A percentile compares a stretch with the other conserved stretches of the same genome.
phyloP scores from a whole-genome alignment of 2,329 filamentous ascomycete species.

The Penicillium sp. region DNA sequence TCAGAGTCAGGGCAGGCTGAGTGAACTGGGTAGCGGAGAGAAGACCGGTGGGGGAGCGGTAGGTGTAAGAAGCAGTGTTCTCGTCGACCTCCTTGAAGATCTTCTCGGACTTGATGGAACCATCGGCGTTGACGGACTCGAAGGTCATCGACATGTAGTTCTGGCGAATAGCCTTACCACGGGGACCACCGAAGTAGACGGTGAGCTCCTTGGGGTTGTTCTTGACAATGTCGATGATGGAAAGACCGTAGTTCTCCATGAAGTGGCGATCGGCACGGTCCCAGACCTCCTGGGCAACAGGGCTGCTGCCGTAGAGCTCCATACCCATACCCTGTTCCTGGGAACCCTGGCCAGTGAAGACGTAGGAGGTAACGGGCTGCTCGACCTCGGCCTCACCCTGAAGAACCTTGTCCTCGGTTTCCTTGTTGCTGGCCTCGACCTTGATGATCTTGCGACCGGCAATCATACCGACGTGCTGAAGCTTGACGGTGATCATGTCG shows the following conservation, averaged over 20 bases:
- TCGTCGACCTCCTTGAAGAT: slow-evolving; percentile 99
- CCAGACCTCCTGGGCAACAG: slow-evolving; percentile 96
- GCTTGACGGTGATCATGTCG: slow-evolving; percentile 89
- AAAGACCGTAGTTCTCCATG: slow-evolving; percentile 97
- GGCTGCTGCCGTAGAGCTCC: slow-evolving; percentile 92
- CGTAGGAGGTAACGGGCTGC: slow-evolving; percentile 93
- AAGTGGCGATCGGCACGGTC: slow-evolving; percentile 97
- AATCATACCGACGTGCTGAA: slow-evolving; percentile 97
- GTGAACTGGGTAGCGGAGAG: slow-evolving; percentile 98
- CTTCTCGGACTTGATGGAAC: slow-evolving; percentile 94
- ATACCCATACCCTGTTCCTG: slow-evolving; percentile 99
- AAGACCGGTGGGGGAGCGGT: slow-evolving; percentile 89
- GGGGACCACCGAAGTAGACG: slow-evolving; percentile 94
- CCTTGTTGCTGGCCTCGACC: slow-evolving; percentile 92
- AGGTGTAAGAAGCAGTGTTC: slow-evolving; percentile 92
- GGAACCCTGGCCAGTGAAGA: slow-evolving; percentile 97
- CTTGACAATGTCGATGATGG: slow-evolving; percentile 97
- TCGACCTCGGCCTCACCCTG: slow-evolving; percentile 96
- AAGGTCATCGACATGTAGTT: slow-evolving; percentile 99
- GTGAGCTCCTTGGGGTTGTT: slow-evolving; percentile 99
- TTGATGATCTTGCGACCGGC: slow-evolving; percentile 99
- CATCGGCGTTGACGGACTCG: slow-evolving; percentile 92
- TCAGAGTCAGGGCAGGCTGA: slow-evolving; percentile 92
- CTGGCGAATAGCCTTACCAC: slow-evolving; percentile 94
- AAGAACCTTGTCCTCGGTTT: slow-evolving; percentile 94